Evolutionary conservation across 2,329 filamentous ascomycete species (phyloP).

Genomic region (Penicillium sp.): DNA sequence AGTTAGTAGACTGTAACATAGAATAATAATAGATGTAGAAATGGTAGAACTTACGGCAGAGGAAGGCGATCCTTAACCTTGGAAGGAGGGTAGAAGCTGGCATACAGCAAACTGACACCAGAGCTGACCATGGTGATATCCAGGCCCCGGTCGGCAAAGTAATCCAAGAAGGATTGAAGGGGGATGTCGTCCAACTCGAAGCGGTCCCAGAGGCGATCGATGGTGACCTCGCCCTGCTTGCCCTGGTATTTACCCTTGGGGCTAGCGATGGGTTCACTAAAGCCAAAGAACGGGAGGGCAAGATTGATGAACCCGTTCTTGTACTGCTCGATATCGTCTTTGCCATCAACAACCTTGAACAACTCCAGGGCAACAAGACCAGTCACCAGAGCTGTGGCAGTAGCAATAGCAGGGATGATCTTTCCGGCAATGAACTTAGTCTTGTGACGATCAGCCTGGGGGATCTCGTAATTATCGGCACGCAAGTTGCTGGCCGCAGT

Average conservation of each 20-base stretch:
- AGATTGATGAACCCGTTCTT: conserved; percentile 99
- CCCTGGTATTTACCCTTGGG: conserved; percentile 90
- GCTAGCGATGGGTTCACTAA: conserved; percentile 94
- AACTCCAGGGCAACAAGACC: conserved; percentile 91
- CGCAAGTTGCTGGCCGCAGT: conserved; percentile 95
- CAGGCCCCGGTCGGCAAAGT: conserved; percentile 82
- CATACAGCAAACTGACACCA: conserved; percentile 94
- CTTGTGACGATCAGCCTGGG: conserved; percentile 90
- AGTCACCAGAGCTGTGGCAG: conserved; percentile 93
- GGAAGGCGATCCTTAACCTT: conserved; percentile 81
- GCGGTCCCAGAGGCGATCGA: conserved; percentile 98
- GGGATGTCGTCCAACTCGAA: conserved; percentile 91
- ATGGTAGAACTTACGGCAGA: conserved; percentile 64
- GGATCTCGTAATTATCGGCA: conserved; percentile 97
- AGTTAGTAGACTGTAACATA: conserved; percentile 34
- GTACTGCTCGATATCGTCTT: conserved; percentile 96
- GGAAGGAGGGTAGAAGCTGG: conserved; percentile 85
- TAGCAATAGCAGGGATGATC: conserved; percentile 98
- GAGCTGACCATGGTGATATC: conserved; percentile 92
- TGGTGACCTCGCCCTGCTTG: conserved; percentile 73
- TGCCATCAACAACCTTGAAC: conserved; percentile 96
- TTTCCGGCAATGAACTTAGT: conserved; percentile 99
- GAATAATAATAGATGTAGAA: not conserved
- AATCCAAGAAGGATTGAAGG: conserved; percentile 78
- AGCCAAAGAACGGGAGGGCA: conserved; percentile 95